Base-by-base conservation (phyloP, 2,329 filamentous ascomycete species). In the Fusarium palustre region DNA sequence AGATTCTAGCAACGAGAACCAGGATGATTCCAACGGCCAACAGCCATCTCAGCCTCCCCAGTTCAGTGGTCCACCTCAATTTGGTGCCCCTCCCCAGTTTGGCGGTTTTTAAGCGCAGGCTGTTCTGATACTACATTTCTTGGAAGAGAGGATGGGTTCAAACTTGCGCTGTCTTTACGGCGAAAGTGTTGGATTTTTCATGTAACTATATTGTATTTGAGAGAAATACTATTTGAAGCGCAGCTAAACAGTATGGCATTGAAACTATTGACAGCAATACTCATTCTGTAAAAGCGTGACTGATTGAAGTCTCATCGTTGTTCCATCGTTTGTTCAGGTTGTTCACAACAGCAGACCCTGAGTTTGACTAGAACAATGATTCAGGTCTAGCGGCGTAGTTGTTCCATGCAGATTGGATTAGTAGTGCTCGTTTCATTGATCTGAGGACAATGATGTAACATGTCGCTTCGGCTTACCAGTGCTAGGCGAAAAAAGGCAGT, bases 61-160 rank as follows among this genome's bases (percentile, higher is more conserved):
- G 5, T 53, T 53, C 10, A 38, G 2, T 22, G 36, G n/a, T 8
- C 36, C 52, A 22, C 39, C 39, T 30, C 55, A 60, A 4, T 62
- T 54, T 41, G 57, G 46, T 30, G 48, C 18, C 6, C 34, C 46
- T 11, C 43, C 49, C 24, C 43, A 50, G 34, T 63, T 63, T 8
- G 57, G 59, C 4, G 57, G 59, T 3, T 63, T 63, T 28, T 55
- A 38, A 36, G 18, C 4, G 6, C 7, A 15, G 18, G 3, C 24
- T 48, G 9, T 7, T 20, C 13, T 18, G 28, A 28, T 30, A 1
- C 10, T n/a, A 18, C 5, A 13, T 3, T 20, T 16, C 15, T n/a
- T 5, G n/a, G 9, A 28, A 18, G 31, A 7, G 7, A 25, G 1
- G 12, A 20, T 9, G 13, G 22, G 31, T 20, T n/a, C 5, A 12